Base-by-base conservation (phyloP, 371 early-diverging fungal species). In the Thermomucor indicae-seudaticae region DNA sequence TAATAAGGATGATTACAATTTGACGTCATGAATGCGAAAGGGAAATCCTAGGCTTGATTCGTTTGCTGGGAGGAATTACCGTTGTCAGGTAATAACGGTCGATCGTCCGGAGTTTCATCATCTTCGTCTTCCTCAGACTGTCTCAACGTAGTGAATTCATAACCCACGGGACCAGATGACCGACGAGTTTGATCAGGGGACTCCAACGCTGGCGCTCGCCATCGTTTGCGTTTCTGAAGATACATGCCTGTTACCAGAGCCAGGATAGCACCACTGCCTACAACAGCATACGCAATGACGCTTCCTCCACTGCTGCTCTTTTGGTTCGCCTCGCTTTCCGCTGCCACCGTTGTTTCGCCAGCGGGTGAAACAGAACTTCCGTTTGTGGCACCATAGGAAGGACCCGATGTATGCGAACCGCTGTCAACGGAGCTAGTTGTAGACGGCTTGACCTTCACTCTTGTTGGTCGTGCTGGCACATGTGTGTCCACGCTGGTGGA, bases 81-180 rank as follows among this genome's bases (percentile, higher is more conserved):
- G 16, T 54, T 39, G 3, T 47, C 47, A 10, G 46, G 29, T 20
- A 54, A 10, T 29, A 54, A 31, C 17, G 54, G 47, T 17, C 43
- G 31, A 22, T 29, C 30, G 11, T 46, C 47, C 16, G 37, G 14
- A 46, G 34, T 45, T 24, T 58, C 53, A 8, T 56, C 61, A 2
- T 43, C 61, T 25, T 61, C 61, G 29, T 50, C 51, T 12, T 61
- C 61, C 30, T 61, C 61, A 23, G 56, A 51, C 20, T 42, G 49
- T 10, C 46, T 29, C 35, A 61, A 31, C 11, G 47, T 49, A 4
- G 35, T 39, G 31, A 61, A 61, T 34, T 61, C 61, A 32, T 61
- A 61, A 22, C 42, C 53, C 27, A 35, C 24, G 1, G 38, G 27
- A 10, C 35, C 22, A 20, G 37, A 37, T 14, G 32, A 24, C 11